Evolutionary conservation across 345 rosid species (phyloP), one percentile per base, ranked within the genome.

Genomic region (Excoecaria agallocha): DNA sequence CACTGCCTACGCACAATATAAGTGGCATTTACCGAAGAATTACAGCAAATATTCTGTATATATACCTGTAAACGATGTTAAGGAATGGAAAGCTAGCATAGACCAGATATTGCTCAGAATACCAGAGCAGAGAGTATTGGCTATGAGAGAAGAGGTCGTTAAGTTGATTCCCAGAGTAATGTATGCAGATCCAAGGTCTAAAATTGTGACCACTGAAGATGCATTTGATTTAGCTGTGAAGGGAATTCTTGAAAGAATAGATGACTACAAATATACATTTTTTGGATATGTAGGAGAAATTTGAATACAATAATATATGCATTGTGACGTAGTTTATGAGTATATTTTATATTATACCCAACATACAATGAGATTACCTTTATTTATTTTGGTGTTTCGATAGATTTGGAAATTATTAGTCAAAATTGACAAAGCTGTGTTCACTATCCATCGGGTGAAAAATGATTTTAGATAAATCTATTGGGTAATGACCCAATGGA

Each of bases 221-320:
- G 82, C 75, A 48, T 79, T 79, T 74, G 82, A 79, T 74, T 69
- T 79, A 45, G 78, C 82, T 19, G 66, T 79, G 7, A 64, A 79
- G 67, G 82, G 82, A 56, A 74, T 79, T 48, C 78, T 79, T 30
- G 74, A 79, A 35, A 69, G 75, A 58, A 57, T 79, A 51, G 82
- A 79, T 69, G 74, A 79, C 69, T 74, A 12, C 41, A 79, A 74
- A 65, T 79, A 61, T 57, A 74, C 77, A 52, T 74, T 74, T 65
- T 74, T 71, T 50, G 64, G 65, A 30, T 79, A 79, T 69, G 68
- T 25, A 25, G 67, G 62, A 58, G 69, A 78, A 50, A 73, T 49
- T 48, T 59, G 72, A 72, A 12, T 12, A 24, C 63, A 55, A 9
- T 5, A 20, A 19, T 56, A 17, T 12, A 55, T 62, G 43, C 68